Evolutionary conservation across 139 green algal genomes (phyloP).

Genomic region (Edaphochlamys debaryana): DNA sequence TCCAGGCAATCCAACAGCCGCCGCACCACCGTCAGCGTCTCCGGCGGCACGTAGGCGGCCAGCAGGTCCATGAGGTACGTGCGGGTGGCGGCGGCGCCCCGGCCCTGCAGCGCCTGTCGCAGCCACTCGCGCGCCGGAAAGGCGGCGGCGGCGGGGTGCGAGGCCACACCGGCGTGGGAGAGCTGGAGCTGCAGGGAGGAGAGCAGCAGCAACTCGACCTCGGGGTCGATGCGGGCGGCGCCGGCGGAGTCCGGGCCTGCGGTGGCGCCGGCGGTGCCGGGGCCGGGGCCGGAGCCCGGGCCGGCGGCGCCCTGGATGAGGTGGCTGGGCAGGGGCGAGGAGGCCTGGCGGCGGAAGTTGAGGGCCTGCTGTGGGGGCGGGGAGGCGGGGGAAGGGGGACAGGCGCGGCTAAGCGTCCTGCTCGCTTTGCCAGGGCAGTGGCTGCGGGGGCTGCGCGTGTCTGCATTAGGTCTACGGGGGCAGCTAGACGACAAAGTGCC

Average conservation of each 20-base stretch:
- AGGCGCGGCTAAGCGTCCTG: no score
- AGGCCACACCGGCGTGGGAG: not conserved
- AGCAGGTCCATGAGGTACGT: slow-evolving; percentile 8
- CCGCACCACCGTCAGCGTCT: not conserved
- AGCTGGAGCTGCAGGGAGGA: slow-evolving; percentile 39
- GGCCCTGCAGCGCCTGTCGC: slow-evolving; percentile 17
- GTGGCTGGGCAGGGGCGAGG: not conserved
- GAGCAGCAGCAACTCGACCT: slow-evolving; percentile 31
- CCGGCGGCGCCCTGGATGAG: not conserved
- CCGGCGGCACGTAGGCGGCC: not conserved
- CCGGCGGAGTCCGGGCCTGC: not conserved
- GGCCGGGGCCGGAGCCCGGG: no score
- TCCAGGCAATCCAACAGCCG: slow-evolving; percentile 29
- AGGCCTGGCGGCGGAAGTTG: slow-evolving; percentile 1
- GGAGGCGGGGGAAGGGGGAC: not conserved
- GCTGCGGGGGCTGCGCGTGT: no score
- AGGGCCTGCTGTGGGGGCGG: not conserved
- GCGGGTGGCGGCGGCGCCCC: slow-evolving; percentile 3
- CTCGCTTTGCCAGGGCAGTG: no score
- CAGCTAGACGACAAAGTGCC: no score
- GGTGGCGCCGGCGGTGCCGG: not conserved
- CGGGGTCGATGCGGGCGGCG: slow-evolving; percentile 5
- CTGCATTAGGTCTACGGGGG: no score
- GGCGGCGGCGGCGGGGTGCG: slow-evolving; percentile 7
- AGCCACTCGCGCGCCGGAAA: slow-evolving; percentile 17